Base-by-base conservation (phyloP, 1,284 basidiomycete species). In the Rhodotorula glutinis region DNA sequence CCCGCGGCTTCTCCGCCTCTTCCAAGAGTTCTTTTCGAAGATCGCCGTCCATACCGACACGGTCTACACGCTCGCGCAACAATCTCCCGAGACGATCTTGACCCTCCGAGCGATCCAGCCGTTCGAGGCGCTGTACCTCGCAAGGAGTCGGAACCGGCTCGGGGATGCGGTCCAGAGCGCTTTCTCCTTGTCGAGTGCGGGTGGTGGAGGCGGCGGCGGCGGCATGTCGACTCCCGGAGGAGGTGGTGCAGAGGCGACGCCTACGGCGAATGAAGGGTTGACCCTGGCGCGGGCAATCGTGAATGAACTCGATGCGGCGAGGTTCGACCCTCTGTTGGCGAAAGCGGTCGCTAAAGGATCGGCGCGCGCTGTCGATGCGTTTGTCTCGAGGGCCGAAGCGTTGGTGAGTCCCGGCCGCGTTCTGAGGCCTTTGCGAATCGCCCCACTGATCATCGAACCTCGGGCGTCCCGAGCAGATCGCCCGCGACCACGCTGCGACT, bases 31-130 rank as follows among this genome's bases (percentile, higher is more conserved):
- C 79, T 97, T 98, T 77, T 87, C 89, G 25, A 93, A 93, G 78
- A 93, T 97, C 57, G 86, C 91, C 1, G 88, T 96, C 8, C 90
- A 96, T 75, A 96, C 94, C 0, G 93, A 97, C 77, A 95, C 94
- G 0, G 82, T 90, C 7, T 98, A 98, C 77, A 88, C 86, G 0
- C 84, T 86, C 57, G 82, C 84, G 10, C 84, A 89, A 60, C 94
- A 97, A 80, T 93, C 90, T 91, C 89, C 92, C 40, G 95, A 98
- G 80, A 92, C 94, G 1, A 84, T 96, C 44, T 82, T 97, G 25
- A 83, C 93, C 43, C 83, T 98, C 2, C 88, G 90, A 8, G 87
- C 92, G 0, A 82, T 97, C 44, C 86, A 87, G 9, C 85, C 84
- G 8, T 88, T 97, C 71, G 94, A 98, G 77, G 82, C 86, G 0